A percentile compares a stretch with the other conserved stretches of the same genome.
phyloP scores from a whole-genome alignment of 805 yeast species.

The Candida boleticola region DNA sequence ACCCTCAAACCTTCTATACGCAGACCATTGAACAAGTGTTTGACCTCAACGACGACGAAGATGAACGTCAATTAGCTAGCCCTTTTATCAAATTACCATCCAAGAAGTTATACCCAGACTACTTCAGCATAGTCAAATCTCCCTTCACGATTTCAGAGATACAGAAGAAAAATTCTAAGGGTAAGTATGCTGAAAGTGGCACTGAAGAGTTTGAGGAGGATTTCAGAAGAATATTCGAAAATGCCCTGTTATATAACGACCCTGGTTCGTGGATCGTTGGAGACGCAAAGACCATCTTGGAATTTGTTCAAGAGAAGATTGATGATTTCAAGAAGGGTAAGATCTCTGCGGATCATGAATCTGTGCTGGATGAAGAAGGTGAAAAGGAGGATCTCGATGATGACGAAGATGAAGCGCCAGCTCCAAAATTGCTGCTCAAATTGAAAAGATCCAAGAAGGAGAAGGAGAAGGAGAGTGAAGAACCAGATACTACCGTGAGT shows the following conservation, averaged over 20 bases:
- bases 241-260: conserved; percentile 41
- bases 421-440: conserved; percentile 2
- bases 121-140: conserved; percentile 30
- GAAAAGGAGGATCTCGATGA: conserved; percentile 12
- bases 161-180: conserved; percentile 39
- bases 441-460: conserved; percentile 5
- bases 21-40: conserved; percentile 31
- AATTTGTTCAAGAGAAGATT: conserved; percentile 54
- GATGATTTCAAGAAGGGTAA: conserved; percentile 15
- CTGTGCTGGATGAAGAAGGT: conserved; percentile 10
- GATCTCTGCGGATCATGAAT: conserved; percentile 8
- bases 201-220: conserved; percentile 40
- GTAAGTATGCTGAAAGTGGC: conserved; percentile 32
- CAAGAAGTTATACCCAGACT: conserved; percentile 39
- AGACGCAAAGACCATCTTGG: conserved; percentile 57
- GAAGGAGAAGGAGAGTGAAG: conserved; percentile 4
- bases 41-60: conserved; percentile 29
- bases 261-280: conserved; percentile 56
- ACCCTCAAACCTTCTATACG: conserved; percentile 19
- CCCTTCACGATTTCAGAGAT: conserved; percentile 37
- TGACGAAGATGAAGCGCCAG: background rate
- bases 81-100: conserved; percentile 36
- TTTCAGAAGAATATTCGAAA: conserved; percentile 34
- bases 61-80: conserved; percentile 19
- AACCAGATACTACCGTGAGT: conserved; percentile 6